These are phyloP conservation scores for Eragrostis tef DNA, from an alignment of 202 grass and related monocot species.

Conservation along the genomic window DNA sequence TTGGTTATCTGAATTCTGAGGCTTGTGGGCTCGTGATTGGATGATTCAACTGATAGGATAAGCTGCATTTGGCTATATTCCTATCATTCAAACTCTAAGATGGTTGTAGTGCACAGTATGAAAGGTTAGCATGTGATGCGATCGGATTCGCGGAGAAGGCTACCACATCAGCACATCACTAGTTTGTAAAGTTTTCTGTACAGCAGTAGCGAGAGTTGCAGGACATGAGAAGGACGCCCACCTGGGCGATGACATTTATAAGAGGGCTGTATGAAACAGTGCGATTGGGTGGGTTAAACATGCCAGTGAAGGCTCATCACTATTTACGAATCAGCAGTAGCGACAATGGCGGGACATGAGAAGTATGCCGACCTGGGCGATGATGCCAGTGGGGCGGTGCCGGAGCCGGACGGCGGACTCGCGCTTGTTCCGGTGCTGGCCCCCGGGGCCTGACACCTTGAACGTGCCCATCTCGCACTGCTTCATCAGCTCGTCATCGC, in stretches of 20 bases:
- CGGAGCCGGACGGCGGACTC: constrained; percentile 80
- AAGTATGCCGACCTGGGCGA: constrained; percentile 62
- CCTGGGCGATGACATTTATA: too few relatives aligned
- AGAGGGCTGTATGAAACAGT: too few relatives aligned
- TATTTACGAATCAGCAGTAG: neutral
- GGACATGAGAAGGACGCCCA: too few relatives aligned
- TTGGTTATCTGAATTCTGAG: too few relatives aligned
- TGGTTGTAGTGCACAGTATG: too few relatives aligned
- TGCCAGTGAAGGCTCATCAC: neutral
- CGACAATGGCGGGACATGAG: neutral
- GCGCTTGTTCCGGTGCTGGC: constrained; percentile 97
- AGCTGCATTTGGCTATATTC: neutral
- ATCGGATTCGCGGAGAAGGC: neutral
- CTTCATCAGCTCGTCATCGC: constrained; percentile 76
- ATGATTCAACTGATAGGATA: neutral
- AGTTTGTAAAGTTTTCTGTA: neutral
- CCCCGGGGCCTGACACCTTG: constrained; percentile 85
- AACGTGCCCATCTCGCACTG: constrained; percentile 92
- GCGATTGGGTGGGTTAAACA: too few relatives aligned
- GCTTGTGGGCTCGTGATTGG: neutral
- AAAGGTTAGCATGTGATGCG: neutral
- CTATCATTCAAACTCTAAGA: neutral
- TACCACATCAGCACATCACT: too few relatives aligned
- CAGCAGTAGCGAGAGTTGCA: neutral
- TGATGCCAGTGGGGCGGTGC: constrained; percentile 84